A percentile compares a stretch with the other conserved stretches of the same genome.
phyloP scores from a whole-genome alignment of 768 basidiomycete genomes.

The Mycena pura region DNA sequence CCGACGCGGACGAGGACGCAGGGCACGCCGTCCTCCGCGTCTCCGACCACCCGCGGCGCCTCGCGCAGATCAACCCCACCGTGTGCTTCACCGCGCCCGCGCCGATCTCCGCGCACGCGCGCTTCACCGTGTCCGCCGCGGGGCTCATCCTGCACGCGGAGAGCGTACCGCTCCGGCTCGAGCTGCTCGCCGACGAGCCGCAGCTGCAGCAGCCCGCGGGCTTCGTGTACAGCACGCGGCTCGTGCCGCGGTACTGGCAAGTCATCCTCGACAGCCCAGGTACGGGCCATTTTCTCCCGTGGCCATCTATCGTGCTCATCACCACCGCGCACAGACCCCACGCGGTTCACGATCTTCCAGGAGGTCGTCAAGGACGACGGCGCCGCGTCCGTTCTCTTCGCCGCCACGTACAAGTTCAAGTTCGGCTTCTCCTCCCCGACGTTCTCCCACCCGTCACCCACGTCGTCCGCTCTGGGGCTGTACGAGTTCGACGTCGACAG shows the following conservation, averaged over 20 bases:
- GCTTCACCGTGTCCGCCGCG: constrained; percentile 58
- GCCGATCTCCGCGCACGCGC: constrained; percentile 57
- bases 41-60: constrained; percentile 55
- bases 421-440: too few species aligned
- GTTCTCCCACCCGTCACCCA: too few species aligned
- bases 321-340: constrained; percentile 57
- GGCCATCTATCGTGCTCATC: too few species aligned
- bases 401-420: constrained; percentile 69
- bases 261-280: constrained; percentile 61
- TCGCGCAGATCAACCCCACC: constrained; percentile 68
- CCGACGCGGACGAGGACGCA: constrained; percentile 29
- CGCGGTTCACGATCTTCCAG: constrained; percentile 70
- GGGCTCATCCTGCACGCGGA: constrained; percentile 62
- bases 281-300: too few species aligned
- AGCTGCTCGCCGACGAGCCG: constrained; percentile 28
- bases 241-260: constrained; percentile 72
- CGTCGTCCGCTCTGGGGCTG: too few species aligned
- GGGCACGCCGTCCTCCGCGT: constrained; percentile 44
- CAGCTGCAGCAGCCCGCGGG: constrained; percentile 33
- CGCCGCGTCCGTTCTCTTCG: constrained; percentile 53
- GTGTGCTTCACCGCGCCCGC: constrained; percentile 64
- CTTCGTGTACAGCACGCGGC: constrained; percentile 62
- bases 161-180: constrained; percentile 43
- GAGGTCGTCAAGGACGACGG: constrained; percentile 53
- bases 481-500: too few species aligned